Conservation (phyloP, 129 eudicot species). For the Glebionis coronaria region DNA sequence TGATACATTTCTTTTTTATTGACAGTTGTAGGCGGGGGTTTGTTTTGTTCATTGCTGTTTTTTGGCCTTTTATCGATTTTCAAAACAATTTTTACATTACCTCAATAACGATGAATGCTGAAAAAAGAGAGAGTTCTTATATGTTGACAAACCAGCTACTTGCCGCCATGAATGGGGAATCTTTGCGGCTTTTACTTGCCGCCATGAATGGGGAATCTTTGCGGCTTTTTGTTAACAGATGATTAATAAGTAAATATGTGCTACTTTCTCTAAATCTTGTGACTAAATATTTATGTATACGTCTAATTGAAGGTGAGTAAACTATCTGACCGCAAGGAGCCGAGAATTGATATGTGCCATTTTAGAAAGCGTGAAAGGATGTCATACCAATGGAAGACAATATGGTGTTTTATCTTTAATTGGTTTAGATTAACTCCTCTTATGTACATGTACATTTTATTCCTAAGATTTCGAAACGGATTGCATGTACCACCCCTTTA, state of each 20-base stretch:
- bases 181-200: conserved; percentile 30
- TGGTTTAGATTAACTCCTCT: no score
- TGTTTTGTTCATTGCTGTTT: no score
- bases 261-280: neutral
- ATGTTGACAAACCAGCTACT: neutral
- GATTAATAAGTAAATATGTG: neutral
- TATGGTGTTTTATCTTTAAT: no score
- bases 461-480: no score
- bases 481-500: no score
- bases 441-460: no score
- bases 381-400: conserved; percentile 28
- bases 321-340: conserved; percentile 26
- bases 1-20: no score
- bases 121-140: no score
- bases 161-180: conserved; percentile 41
- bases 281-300: neutral
- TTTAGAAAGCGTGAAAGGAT: conserved; percentile 22
- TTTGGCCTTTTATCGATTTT: no score
- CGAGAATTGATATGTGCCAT: conserved; percentile 22
- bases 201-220: conserved; percentile 40
- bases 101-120: no score
- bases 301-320: conserved; percentile 31
- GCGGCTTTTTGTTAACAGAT: conserved; percentile 39
- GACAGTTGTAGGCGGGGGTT: no score
- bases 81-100: no score